Evolutionary conservation across 1,139 yeast genomes (phyloP).

Genomic region (Geotrichum histeridarum): DNA sequence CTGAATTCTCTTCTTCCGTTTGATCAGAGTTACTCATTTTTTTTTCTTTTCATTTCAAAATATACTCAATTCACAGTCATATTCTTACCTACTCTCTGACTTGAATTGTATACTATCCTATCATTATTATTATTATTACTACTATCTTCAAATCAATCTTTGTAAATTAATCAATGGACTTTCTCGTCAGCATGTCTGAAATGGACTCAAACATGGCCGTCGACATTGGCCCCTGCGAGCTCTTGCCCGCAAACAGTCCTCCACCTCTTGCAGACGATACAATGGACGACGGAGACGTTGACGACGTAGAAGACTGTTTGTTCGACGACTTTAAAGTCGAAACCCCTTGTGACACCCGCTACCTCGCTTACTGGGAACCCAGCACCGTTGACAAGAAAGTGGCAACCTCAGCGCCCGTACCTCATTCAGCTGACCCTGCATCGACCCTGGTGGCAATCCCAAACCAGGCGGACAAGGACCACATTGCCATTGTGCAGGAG

Average conservation of each 20-base stretch:
- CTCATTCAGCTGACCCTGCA: neutral
- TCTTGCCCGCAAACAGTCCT: neutral
- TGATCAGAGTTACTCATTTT: too few species aligned
- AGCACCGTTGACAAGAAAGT: neutral
- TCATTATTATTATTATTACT: neutral
- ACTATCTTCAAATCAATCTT: neutral
- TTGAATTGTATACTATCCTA: neutral
- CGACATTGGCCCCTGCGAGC: neutral
- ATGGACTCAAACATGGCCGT: neutral
- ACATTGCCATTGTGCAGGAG: slow-evolving; percentile 8
- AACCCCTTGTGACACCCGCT: slow-evolving; percentile 2
- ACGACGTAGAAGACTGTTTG: slow-evolving; percentile 8
- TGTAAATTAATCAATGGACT: slow-evolving; percentile 1
- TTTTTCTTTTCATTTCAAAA: too few species aligned
- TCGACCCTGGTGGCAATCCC: too few species aligned
- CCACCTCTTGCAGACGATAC: slow-evolving; percentile 9
- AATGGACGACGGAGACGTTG: slow-evolving; percentile 10
- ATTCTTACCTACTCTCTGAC: too few species aligned
- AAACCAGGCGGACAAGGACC: neutral
- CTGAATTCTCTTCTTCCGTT: too few species aligned
- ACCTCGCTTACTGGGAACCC: neutral
- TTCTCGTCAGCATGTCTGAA: neutral
- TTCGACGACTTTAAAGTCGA: slow-evolving; percentile 2
- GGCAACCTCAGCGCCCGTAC: neutral
- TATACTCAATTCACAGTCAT: too few species aligned